Evolutionary conservation across 108 stramenopile genomes (phyloP), one percentile per base, ranked within the genome.

Genomic region (Conticribra weissflogii): DNA sequence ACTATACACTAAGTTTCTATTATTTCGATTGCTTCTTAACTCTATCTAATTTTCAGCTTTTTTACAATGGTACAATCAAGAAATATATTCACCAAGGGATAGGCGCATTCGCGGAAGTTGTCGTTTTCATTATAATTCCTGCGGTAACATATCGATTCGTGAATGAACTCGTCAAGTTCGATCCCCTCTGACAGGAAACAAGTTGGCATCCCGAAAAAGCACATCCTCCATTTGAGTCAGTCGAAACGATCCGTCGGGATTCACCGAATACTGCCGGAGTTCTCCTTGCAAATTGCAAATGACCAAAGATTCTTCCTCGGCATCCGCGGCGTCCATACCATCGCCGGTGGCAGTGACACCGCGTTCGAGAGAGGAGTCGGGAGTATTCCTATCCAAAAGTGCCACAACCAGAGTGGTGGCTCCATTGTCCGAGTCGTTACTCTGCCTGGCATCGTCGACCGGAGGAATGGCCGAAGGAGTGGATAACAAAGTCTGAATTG

Each of bases 201-300:
- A 9, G 36, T 12, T 41, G 36, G 36, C 36, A 41, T 24, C 32
- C 50, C 61, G 44, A 27, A 65, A 51, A 3, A 76, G 62, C n/a
- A 71, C 70, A 62, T 79, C 70, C 59, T 79, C 78, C 41, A 71
- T 36, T 34, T 66, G 70, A 34, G 36, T 51, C 17, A 79, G 34
- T 32, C 54, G 30, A 4, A 70, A 32, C 21, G 46, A 34, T 16
- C 63, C 63, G 23, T 74, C 50, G 2, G 41, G 25, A 52, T 29
- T 66, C 3, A 79, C 64, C 2, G 65, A 66, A 25, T 79, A 79
- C 27, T 70, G 78, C 25, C 78, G 51, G 50, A 79, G 46, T 54
- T 79, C 70, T 34, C 64, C 70, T 19, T 71, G 50, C 52, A 68
- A 22, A 1, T 69, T 54, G 36, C 78, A 79, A 49, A 71, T 54